These are phyloP conservation scores for Myrica gale DNA, from an alignment of 306 rosid genomes.

Conservation along the genomic window DNA sequence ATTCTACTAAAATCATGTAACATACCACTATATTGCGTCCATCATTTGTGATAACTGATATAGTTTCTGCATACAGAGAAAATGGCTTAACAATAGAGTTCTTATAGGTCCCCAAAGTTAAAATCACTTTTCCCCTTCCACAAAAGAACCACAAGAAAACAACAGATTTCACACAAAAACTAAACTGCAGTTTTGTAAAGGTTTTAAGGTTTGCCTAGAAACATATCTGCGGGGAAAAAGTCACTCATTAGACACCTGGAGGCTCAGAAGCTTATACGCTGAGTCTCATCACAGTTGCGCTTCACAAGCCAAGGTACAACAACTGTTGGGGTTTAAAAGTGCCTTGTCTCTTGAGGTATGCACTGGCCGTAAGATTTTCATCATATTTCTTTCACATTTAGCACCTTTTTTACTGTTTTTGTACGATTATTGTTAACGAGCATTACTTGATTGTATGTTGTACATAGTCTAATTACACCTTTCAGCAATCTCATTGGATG, in stretches of 20 bases:
- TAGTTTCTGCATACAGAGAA: slow-evolving; percentile 54
- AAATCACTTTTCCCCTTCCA: background rate
- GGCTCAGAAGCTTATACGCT: background rate
- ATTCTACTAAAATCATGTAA: background rate
- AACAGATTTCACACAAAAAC: background rate
- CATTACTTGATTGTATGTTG: background rate
- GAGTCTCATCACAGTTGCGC: background rate
- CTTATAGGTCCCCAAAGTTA: background rate
- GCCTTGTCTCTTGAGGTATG: background rate
- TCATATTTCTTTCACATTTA: background rate
- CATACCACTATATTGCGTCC: slow-evolving; percentile 95
- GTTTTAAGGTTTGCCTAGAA: background rate
- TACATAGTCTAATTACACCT: background rate
- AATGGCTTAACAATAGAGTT: background rate
- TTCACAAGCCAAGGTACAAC: background rate
- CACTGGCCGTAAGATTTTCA: background rate
- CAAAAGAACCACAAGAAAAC: background rate
- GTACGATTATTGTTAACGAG: background rate
- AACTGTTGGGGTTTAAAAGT: background rate
- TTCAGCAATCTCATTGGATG: background rate
- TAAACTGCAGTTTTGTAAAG: background rate
- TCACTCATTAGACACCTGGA: background rate
- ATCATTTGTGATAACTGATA: slow-evolving; percentile 88
- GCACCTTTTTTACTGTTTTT: too few relatives aligned
- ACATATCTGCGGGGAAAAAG: background rate